Percentiles rank a stretch among this genome's conserved stretches.
phyloP scores from a whole-genome alignment of 192 early-diverging fungal species.

The Cladochytrium replicatum region DNA sequence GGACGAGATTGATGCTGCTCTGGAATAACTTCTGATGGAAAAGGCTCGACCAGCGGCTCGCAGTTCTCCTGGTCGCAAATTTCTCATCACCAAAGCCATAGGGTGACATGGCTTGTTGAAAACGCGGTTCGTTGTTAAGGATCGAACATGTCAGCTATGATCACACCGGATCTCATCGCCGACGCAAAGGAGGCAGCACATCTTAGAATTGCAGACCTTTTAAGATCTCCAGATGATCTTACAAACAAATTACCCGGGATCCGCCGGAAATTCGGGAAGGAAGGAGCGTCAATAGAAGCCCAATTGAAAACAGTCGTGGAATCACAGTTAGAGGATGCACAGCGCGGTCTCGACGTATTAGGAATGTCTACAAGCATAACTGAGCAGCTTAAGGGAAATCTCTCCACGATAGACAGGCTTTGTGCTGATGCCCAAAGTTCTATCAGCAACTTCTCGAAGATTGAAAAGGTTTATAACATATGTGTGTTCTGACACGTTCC shows the following conservation, averaged over 20 bases:
- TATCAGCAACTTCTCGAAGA: conserved; percentile 82
- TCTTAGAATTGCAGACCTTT: conserved; percentile 66
- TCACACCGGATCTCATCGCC: no score
- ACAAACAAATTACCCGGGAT: conserved; percentile 69
- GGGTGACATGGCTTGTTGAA: no score
- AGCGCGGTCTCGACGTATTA: conserved; percentile 65
- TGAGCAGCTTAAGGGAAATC: conserved; percentile 53
- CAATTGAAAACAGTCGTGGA: conserved; percentile 93
- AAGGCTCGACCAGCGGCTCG: no score
- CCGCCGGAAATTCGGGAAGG: conserved; percentile 73
- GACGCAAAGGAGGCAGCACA: conserved; percentile 66
- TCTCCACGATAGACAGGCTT: conserved; percentile 75
- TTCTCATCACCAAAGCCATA: no score
- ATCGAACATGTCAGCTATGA: no score
- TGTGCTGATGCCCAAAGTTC: conserved; percentile 77
- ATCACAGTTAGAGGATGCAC: conserved; percentile 80
- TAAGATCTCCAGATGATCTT: conserved; percentile 92
- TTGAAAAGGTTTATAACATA: conserved; percentile 75
- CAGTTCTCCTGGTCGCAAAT: no score
- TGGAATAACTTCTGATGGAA: no score
- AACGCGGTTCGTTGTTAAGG: no score
- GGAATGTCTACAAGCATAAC: conserved; percentile 40
- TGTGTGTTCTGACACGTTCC: background rate
- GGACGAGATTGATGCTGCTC: no score
- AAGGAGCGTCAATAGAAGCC: conserved; percentile 86